phyloP scores from a whole-genome alignment of 2,329 filamentous ascomycete genomes.

The Pseudopyricularia javanii region DNA sequence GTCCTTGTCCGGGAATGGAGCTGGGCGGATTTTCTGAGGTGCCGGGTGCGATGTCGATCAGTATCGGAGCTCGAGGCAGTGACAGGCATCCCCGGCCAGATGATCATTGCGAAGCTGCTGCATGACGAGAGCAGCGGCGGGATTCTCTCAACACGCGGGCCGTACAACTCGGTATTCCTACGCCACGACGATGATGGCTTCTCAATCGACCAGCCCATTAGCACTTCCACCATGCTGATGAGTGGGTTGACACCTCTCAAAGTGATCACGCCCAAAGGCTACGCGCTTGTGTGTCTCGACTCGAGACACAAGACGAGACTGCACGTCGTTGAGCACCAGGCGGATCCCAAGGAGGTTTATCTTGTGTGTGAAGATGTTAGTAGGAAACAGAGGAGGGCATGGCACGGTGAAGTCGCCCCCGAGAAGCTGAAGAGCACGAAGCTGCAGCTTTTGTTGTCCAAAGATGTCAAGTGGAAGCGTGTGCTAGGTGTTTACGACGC shows the following conservation, averaged over 20 bases:
- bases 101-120: constrained; percentile 14
- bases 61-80: constrained; percentile 12
- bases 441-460: neutral
- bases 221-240: neutral
- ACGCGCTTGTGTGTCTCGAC: neutral
- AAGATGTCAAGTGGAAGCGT: neutral
- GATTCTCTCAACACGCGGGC: constrained; percentile 10
- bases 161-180: constrained; percentile 12
- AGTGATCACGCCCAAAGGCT: neutral
- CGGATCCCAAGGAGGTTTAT: neutral
- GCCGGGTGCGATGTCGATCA: constrained; percentile 12
- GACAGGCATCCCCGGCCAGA: constrained; percentile 11
- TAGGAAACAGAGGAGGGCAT: neutral
- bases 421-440: neutral
- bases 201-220: constrained; percentile 12
- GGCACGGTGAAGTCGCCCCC: neutral
- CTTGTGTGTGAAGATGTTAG: neutral
- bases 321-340: neutral
- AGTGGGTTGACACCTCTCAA: neutral
- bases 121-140: constrained; percentile 8
- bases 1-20: constrained; percentile 13
- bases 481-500: neutral
- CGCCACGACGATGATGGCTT: constrained; percentile 7
- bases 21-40: constrained; percentile 17
- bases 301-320: neutral